phyloP scores from a whole-genome alignment of 345 rosid species.

The Iberis pinnata region DNA sequence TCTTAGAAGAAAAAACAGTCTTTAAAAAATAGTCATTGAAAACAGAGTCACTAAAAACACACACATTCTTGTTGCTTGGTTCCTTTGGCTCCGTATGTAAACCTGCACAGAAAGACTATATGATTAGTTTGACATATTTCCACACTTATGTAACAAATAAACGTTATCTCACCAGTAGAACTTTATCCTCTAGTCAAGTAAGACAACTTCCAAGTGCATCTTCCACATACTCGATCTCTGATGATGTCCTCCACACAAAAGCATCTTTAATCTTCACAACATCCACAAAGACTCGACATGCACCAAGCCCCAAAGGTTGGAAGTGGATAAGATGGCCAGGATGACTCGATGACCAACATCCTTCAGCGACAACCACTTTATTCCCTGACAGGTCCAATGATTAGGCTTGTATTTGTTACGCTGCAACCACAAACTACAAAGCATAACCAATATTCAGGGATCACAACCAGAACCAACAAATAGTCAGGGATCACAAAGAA shows the following conservation, averaged over 20 bases:
- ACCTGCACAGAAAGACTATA: too few relatives aligned
- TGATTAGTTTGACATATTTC: too few relatives aligned
- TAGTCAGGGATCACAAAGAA: too few relatives aligned
- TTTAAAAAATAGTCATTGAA: too few relatives aligned
- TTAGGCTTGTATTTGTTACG: neutral
- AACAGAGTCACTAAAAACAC: too few relatives aligned
- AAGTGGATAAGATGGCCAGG: constrained; percentile 1
- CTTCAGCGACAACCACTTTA: neutral
- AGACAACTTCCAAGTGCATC: constrained; percentile 6
- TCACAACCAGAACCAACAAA: too few relatives aligned
- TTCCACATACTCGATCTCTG: neutral
- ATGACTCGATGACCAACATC: neutral
- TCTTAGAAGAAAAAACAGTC: too few relatives aligned
- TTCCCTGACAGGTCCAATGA: neutral
- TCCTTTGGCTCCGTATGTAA: neutral
- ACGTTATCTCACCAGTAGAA: constrained; percentile 13
- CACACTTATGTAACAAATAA: too few relatives aligned
- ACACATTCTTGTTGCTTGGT: too few relatives aligned
- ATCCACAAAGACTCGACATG: neutral
- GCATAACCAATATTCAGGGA: too few relatives aligned
- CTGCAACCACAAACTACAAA: too few relatives aligned
- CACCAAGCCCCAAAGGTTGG: neutral
- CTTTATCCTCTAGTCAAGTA: neutral
- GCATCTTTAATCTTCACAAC: neutral
- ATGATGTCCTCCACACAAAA: neutral